Percentiles rank a stretch among this genome's conserved stretches.
phyloP scores from a whole-genome alignment of 139 green algal species.

The Chlorella sp. region DNA sequence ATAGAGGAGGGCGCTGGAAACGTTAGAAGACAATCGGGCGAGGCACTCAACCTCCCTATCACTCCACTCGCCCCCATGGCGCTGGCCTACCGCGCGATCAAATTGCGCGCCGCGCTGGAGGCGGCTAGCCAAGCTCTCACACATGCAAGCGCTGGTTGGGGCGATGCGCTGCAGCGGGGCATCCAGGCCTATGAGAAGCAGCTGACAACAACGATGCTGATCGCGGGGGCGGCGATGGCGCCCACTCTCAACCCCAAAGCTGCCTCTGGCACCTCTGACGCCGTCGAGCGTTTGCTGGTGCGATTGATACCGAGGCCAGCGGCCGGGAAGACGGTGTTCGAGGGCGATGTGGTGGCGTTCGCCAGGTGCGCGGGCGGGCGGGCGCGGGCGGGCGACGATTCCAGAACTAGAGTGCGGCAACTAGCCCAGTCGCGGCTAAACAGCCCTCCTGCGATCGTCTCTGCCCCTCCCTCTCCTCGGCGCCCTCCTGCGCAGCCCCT shows the following conservation, averaged over 20 bases:
- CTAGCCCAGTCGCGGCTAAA: no score
- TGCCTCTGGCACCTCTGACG: background rate
- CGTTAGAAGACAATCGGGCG: no score
- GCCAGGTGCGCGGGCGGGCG: conserved; percentile 27
- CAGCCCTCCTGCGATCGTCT: no score
- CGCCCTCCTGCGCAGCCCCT: background rate
- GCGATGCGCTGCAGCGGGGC: conserved; percentile 28
- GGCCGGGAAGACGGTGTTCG: conserved; percentile 35
- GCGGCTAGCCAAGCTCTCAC: background rate
- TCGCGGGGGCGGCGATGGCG: conserved; percentile 53
- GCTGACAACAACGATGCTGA: conserved; percentile 41
- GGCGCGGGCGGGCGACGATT: no score
- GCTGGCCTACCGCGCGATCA: no score
- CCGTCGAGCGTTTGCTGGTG: conserved; percentile 64
- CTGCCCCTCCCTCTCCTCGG: no score
- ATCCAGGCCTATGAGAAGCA: conserved; percentile 41
- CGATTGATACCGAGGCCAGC: conserved; percentile 57
- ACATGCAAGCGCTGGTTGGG: background rate
- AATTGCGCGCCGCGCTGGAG: background rate
- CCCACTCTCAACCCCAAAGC: conserved; percentile 57
- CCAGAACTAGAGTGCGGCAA: no score
- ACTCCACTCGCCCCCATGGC: no score
- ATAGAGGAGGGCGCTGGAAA: no score
- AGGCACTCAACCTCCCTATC: no score
- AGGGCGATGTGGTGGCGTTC: conserved; percentile 72